Evolutionary conservation across 345 rosid species (phyloP).

Genomic region (Lepidium africanum): DNA sequence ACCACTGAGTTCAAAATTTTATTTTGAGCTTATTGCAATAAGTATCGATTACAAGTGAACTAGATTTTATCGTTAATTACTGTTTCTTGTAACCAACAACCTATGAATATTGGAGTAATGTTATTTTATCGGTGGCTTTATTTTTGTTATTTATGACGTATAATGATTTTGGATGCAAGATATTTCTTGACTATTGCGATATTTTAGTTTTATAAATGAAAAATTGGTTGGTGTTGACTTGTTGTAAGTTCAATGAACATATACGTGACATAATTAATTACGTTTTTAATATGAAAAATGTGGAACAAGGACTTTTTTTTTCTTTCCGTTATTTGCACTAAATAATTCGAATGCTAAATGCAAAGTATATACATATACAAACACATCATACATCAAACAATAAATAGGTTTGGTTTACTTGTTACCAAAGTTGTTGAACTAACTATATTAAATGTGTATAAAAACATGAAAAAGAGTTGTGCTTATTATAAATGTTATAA

Average conservation of each 20-base stretch:
- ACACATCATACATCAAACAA: constrained; percentile 24
- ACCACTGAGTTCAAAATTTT: no score
- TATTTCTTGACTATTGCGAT: constrained; percentile 4
- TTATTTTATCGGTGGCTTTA: no score
- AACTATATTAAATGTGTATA: constrained; percentile 23
- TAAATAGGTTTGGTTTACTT: constrained; percentile 29
- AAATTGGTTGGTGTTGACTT: constrained; percentile 20
- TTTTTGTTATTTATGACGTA: no score
- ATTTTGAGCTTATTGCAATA: no score
- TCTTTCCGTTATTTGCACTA: neutral
- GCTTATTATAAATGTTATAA: constrained; percentile 7
- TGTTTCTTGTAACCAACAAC: no score
- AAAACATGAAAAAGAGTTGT: constrained; percentile 17
- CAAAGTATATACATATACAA: neutral
- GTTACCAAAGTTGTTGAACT: constrained; percentile 34
- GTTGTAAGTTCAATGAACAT: constrained; percentile 17
- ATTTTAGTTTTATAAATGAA: neutral
- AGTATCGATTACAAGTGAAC: no score
- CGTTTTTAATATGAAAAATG: constrained; percentile 20
- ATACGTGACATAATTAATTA: constrained; percentile 2
- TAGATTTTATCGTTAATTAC: no score
- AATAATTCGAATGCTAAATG: neutral
- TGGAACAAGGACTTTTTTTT: constrained; percentile 14
- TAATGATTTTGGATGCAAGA: neutral
- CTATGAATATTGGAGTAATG: no score